Conservation (phyloP, 371 early-diverging fungal genomes). For the Mortierella sp. region DNA sequence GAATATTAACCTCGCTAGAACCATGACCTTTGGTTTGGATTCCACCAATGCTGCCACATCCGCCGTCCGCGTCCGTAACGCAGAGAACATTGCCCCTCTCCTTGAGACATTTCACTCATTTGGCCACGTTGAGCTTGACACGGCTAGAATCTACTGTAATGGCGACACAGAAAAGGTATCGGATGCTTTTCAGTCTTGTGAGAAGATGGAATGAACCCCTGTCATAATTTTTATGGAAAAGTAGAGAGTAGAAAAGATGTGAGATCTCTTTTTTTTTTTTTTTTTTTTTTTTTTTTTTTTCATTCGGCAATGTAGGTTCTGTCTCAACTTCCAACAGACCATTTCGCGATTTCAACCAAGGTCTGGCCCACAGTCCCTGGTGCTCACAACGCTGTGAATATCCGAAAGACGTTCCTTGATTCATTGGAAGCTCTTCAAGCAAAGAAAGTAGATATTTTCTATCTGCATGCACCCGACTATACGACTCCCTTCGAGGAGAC, state of each 20-base stretch:
- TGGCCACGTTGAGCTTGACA: slow-evolving; percentile 38
- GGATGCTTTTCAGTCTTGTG: neutral
- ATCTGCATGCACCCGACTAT: slow-evolving; percentile 62
- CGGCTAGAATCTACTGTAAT: slow-evolving; percentile 30
- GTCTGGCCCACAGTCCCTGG: slow-evolving; percentile 61
- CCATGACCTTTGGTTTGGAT: slow-evolving; percentile 33
- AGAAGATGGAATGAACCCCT: too few relatives aligned
- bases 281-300: neutral
- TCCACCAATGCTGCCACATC: slow-evolving; percentile 2
- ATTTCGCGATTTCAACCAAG: slow-evolving; percentile 56
- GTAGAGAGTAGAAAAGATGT: neutral
- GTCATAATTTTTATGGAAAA: too few relatives aligned
- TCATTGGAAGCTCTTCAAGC: slow-evolving; percentile 50
- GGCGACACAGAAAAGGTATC: slow-evolving; percentile 32
- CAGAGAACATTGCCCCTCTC: slow-evolving; percentile 22
- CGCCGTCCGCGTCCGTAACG: slow-evolving; percentile 24
- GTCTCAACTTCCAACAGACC: neutral
- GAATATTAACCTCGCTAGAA: slow-evolving; percentile 16
- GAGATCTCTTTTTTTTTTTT: neutral
- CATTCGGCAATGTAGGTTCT: slow-evolving; percentile 16
- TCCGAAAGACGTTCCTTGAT: slow-evolving; percentile 54
- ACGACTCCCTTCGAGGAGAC: slow-evolving; percentile 60
- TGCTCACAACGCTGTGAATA: slow-evolving; percentile 59
- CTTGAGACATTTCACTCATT: slow-evolving; percentile 16
- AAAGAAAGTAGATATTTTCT: slow-evolving; percentile 59